phyloP scores from a whole-genome alignment of 352 stramenopile species.

The Globisporangium heterothallicum region DNA sequence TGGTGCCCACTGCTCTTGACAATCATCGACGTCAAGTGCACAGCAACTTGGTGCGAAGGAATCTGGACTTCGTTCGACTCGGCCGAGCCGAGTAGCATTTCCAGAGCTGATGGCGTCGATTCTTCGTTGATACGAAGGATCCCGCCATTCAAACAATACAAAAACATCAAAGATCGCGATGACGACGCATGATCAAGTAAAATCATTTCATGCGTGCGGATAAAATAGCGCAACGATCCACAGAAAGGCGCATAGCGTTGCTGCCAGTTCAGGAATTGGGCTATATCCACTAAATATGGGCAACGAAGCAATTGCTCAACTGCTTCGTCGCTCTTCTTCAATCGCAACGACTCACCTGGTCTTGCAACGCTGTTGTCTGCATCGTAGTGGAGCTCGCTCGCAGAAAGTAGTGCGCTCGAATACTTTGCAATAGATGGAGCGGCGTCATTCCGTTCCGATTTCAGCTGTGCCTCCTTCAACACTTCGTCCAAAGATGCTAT shows the following conservation, averaged over 20 bases:
- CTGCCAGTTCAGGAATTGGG: constrained; percentile 46
- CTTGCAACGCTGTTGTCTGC: constrained; percentile 1
- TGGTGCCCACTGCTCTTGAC: constrained; percentile 41
- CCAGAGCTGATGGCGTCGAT: constrained; percentile 47
- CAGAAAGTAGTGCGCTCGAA: constrained; percentile 22
- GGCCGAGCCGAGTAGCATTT: constrained; percentile 12
- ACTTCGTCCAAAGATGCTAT: neutral
- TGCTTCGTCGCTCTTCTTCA: constrained; percentile 37
- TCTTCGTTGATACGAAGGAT: constrained; percentile 57
- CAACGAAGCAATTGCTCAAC: constrained; percentile 39
- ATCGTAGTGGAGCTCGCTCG: neutral
- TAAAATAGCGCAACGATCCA: constrained; percentile 57
- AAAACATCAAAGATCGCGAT: constrained; percentile 35
- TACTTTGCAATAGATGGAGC: constrained; percentile 29
- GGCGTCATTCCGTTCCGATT: neutral
- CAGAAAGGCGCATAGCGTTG: constrained; percentile 54
- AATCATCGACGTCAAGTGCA: constrained; percentile 60
- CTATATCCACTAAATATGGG: constrained; percentile 62
- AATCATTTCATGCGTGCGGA: constrained; percentile 82
- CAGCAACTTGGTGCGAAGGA: constrained; percentile 25
- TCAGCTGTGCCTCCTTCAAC: constrained; percentile 12
- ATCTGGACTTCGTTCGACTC: neutral
- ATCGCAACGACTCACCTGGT: constrained; percentile 47
- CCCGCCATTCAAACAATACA: constrained; percentile 56
- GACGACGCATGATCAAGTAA: constrained; percentile 62